Evolutionary conservation across 2,329 filamentous ascomycete species (phyloP), one percentile per base, ranked within the genome.

Genomic region (Claviceps monticola): DNA sequence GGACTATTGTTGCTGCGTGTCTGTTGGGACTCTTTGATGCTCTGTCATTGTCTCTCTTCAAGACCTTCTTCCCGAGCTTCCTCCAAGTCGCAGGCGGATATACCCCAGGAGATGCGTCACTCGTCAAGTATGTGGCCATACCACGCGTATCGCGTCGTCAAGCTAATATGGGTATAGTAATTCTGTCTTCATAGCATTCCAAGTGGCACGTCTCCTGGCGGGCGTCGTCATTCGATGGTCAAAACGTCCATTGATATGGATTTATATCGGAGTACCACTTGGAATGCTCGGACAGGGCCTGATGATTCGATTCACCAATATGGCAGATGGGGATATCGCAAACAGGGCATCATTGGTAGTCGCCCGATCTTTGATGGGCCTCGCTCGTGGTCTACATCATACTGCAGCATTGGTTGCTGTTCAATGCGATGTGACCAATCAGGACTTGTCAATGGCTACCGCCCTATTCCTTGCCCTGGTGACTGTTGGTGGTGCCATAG

Each of bases 51-150:
- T 65, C 65, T 2, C 57, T 66, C 34, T 71, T 70, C 51, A 44
- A 65, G 0, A 59, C 68, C 1, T 70, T 71, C 55, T 69, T 70
- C 46, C 65, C 67, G 0, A 70, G 68, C 44, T 70, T 68, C 43
- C 62, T 70, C 0, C 66, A 69, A 48, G 66, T 70, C 2, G 67
- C 66, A 14, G 66, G 63, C 0, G 60, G 62, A 5, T 69, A 66
- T 19, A 61, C 59, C 2, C 59, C 68, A 0, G 68, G 64, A 0
- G 59, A 64, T 6, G 63, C 68, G 0, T 68, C 66, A 4, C 66
- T 68, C 13, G 69, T 66, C 7, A 64, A 66, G 63, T 65, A 58
- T 54, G 61, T 51, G 13, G 19, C 26, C 38, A 37, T 17, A n/a
- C 19, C 46, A 38, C 19, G n/a, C 21, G 29, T 14, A 23, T 6